Evolutionary conservation across 2,329 filamentous ascomycete species (phyloP), one percentile per base, ranked within the genome.

Genomic region (Cladosporium sp.): DNA sequence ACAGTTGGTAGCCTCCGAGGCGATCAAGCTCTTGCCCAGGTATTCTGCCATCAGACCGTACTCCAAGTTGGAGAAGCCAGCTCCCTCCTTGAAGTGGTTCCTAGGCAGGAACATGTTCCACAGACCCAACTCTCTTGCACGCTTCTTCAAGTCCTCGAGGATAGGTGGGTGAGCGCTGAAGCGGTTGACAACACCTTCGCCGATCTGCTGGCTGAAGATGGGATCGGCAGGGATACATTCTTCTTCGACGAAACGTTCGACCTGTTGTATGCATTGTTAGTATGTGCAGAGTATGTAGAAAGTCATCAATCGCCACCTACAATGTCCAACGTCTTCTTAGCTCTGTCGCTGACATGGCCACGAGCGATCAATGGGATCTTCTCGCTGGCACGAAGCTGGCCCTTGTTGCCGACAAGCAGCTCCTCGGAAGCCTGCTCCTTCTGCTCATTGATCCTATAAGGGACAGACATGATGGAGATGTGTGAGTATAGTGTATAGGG

Each of bases 31-130:
- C 82, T 92, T 94, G 70, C 95, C 95, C 73, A 98, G 84, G 82
- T 92, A 91, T 82, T 99, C 95, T 21, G 95, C 95, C 93, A 98
- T 99, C 74, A 99, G 83, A 14, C 93, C 95, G 77, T 99, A 99
- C 81, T 99, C 95, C 69, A 99, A 84, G 80, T 98, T 99, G 67
- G 89, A 92, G 82, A 92, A 97, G 38, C 95, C 95, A 28, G 94
- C 93, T 1, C 93, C 96, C 82, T 97, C 92, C 79, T 90, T 92
- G 85, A 97, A 98, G 81, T 97, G 93, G 74, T 90, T 93, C 83
- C 91, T 94, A 70, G 95, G 92, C 72, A 99, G 81, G 84, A 99
- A 99, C 90, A 99, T 91, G 81, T 99, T 99, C 95, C 95, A 99
- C 55, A 99, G 84, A 1, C 94, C 95, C 30, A 97, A 86, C 72